Percentiles rank a stretch among this genome's conserved stretches.
Conservation (phyloP, 441 rosid species). For the Populus hybrid region DNA sequence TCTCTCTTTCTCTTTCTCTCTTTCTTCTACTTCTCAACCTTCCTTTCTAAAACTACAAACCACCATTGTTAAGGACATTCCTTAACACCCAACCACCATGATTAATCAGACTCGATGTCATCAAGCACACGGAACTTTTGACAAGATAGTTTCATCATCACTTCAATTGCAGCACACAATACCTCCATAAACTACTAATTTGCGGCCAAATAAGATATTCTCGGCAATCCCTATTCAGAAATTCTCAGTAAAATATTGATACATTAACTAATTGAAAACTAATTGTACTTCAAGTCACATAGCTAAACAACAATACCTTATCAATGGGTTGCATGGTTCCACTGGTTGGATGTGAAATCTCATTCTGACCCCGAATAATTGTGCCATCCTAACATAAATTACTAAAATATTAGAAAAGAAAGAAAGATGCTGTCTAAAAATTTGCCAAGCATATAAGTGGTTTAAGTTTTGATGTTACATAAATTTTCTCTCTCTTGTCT, state of each 20-base stretch:
- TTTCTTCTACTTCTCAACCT: no score
- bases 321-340: constrained; percentile 49
- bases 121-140: not conserved
- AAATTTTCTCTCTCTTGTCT: not conserved
- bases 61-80: not conserved
- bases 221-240: not conserved
- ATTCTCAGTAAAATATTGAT: not conserved
- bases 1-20: no score
- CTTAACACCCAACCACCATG: not conserved
- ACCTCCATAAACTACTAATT: not conserved
- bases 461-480: not conserved
- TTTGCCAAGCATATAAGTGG: not conserved
- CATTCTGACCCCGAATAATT: constrained; percentile 88
- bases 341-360: constrained; percentile 83
- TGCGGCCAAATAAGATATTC: not conserved
- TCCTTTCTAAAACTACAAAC: not conserved
- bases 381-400: constrained; percentile 61
- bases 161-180: not conserved
- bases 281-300: not conserved
- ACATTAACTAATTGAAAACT: not conserved
- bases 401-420: constrained; percentile 2
- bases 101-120: not conserved
- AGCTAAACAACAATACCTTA: constrained; percentile 47
- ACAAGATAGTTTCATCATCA: not conserved
- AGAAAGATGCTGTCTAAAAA: not conserved